These are phyloP conservation scores for Thuidium tamariscinum DNA, from an alignment of 225 moss, liverwort and hornwort genomes.

Conservation along the genomic window DNA sequence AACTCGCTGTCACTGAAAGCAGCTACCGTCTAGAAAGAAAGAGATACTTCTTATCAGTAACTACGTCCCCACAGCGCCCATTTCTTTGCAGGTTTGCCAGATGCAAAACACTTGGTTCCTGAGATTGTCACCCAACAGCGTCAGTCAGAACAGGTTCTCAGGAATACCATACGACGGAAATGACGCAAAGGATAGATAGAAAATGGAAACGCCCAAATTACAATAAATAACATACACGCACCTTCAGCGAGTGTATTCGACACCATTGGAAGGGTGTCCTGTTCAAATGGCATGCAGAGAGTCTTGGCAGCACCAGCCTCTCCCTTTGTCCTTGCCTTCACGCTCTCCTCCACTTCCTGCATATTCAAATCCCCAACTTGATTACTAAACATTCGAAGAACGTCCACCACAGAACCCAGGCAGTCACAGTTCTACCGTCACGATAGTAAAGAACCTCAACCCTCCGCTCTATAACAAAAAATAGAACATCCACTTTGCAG, in stretches of 20 bases:
- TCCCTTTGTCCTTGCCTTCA: constrained; percentile 73
- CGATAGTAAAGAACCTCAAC: no score
- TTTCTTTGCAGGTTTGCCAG: constrained; percentile 84
- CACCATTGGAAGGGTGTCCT: constrained; percentile 63
- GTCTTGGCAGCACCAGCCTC: constrained; percentile 88
- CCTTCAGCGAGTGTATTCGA: constrained; percentile 30
- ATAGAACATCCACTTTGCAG: neutral
- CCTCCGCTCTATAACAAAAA: neutral
- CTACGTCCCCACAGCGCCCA: constrained; percentile 95
- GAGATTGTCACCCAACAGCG: neutral
- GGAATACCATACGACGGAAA: neutral
- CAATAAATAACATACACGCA: neutral
- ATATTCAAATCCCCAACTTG: neutral
- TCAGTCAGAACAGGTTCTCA: neutral
- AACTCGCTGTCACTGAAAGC: neutral
- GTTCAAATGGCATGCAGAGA: constrained; percentile 88
- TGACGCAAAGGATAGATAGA: neutral
- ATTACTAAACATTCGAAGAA: neutral
- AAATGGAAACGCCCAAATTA: neutral
- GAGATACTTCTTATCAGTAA: constrained; percentile 25
- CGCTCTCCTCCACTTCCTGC: constrained; percentile 80
- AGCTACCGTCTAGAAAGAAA: neutral
- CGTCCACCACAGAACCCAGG: neutral
- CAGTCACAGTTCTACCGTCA: neutral
- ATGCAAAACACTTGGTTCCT: constrained; percentile 82